These are phyloP conservation scores for Singerocomus inundabilis DNA, from an alignment of 1,284 basidiomycete species.

Conservation along the genomic window DNA sequence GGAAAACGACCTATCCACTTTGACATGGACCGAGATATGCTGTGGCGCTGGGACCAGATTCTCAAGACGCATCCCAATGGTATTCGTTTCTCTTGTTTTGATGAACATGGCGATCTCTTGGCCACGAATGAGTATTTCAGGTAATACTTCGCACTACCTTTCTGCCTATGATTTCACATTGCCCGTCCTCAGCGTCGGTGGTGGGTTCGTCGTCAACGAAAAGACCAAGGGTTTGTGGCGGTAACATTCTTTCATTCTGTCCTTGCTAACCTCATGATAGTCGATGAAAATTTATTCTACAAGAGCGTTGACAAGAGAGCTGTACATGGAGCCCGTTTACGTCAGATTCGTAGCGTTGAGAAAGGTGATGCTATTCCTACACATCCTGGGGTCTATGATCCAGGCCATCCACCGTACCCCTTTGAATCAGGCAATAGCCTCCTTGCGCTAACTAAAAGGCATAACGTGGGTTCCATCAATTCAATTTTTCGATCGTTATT, in stretches of 20 bases:
- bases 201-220: slow-evolving; percentile 89
- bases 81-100: slow-evolving; percentile 89
- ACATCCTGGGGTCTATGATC: slow-evolving; percentile 30
- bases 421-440: slow-evolving; percentile 82
- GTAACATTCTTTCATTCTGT: background rate
- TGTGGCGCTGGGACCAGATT: slow-evolving; percentile 87
- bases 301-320: slow-evolving; percentile 86
- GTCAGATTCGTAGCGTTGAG: slow-evolving; percentile 58
- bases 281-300: slow-evolving; percentile 95
- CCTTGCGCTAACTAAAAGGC: slow-evolving; percentile 73
- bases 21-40: slow-evolving; percentile 86
- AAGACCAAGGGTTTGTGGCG: slow-evolving; percentile 72
- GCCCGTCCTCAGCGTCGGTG: slow-evolving; percentile 64
- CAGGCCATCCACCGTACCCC: slow-evolving; percentile 71
- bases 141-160: slow-evolving; percentile 27
- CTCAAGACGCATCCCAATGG: slow-evolving; percentile 85
- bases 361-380: slow-evolving; percentile 18
- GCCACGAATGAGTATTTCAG: slow-evolving; percentile 95
- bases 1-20: slow-evolving; percentile 76
- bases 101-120: slow-evolving; percentile 76
- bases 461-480: slow-evolving; percentile 62
- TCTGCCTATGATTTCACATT: background rate
- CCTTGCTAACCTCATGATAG: slow-evolving; percentile 36
- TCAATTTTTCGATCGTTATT: background rate
- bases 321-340: slow-evolving; percentile 76